phyloP scores from a whole-genome alignment of 441 rosid species.

The Mallotus japonicus region DNA sequence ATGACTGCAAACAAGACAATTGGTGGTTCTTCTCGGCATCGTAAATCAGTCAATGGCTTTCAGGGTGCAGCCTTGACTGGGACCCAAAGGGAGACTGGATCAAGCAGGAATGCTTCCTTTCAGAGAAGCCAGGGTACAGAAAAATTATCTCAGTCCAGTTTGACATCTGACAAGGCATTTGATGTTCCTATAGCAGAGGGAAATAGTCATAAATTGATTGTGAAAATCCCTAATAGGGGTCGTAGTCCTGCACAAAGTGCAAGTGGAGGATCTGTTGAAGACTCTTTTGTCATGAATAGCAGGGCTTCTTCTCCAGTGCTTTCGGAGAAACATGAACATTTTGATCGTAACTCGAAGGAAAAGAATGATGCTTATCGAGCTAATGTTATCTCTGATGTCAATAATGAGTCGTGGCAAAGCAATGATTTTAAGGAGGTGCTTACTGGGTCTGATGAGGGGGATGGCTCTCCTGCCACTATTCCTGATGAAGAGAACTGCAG shows the following conservation, averaged over 20 bases:
- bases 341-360: conserved; percentile 51
- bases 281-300: conserved; percentile 52
- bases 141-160: conserved; percentile 48
- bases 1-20: conserved; percentile 36
- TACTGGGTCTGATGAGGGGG: conserved; percentile 51
- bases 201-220: conserved; percentile 60
- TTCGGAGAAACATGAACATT: conserved; percentile 62
- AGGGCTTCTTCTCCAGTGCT: conserved; percentile 62
- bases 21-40: conserved; percentile 49
- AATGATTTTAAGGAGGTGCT: conserved; percentile 57
- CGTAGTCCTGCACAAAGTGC: conserved; percentile 73
- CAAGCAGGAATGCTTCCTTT: conserved; percentile 46
- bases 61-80: conserved; percentile 36
- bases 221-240: conserved; percentile 70
- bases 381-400: conserved; percentile 41
- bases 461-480: conserved; percentile 47
- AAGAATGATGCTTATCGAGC: conserved; percentile 42
- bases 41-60: conserved; percentile 55
- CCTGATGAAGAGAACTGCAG: conserved; percentile 42
- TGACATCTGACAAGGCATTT: conserved; percentile 48
- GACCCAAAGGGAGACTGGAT: conserved; percentile 42
- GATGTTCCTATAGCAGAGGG: conserved; percentile 57
- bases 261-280: conserved; percentile 72
- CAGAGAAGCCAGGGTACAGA: conserved; percentile 55
- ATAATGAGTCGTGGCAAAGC: conserved; percentile 59